These are phyloP conservation scores for Auricularia cornea DNA, from an alignment of 768 basidiomycete genomes.

Conservation along the genomic window DNA sequence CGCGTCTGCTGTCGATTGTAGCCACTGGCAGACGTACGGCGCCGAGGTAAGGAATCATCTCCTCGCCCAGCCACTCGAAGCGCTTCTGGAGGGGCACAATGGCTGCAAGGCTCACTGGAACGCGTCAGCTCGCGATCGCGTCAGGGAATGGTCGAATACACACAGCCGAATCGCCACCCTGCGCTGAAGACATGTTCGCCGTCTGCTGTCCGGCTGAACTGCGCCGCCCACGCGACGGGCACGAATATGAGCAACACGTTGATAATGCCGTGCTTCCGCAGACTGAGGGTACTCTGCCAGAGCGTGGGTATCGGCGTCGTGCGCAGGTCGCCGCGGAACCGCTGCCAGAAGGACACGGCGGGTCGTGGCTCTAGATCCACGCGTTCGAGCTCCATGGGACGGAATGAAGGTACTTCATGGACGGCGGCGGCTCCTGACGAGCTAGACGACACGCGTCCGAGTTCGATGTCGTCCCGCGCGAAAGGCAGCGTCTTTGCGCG, in stretches of 20 bases:
- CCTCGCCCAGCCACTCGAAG: slow-evolving; percentile 59
- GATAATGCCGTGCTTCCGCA: slow-evolving; percentile 14
- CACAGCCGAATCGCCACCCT: background rate
- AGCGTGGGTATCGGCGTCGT: background rate
- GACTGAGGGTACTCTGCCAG: background rate
- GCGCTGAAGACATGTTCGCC: background rate
- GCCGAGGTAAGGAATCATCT: slow-evolving; percentile 46
- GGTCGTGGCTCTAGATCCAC: too few relatives aligned
- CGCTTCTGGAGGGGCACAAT: slow-evolving; percentile 59
- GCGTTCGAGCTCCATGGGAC: too few relatives aligned
- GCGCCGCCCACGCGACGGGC: slow-evolving; percentile 53
- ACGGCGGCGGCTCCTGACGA: too few relatives aligned
- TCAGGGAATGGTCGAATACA: too few relatives aligned
- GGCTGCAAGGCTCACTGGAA: slow-evolving; percentile 51
- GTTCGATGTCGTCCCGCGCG: too few relatives aligned
- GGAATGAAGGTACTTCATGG: too few relatives aligned
- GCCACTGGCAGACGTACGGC: slow-evolving; percentile 14
- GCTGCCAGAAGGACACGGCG: background rate
- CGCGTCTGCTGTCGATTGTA: background rate
- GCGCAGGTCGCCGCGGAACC: background rate
- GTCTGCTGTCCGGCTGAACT: slow-evolving; percentile 26
- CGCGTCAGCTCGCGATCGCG: background rate
- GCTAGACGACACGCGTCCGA: too few relatives aligned
- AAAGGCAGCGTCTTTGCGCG: too few relatives aligned
- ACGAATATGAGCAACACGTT: slow-evolving; percentile 50